Evolutionary conservation across 257 asterid species (phyloP).

Genomic region (Leonotis leonurus): DNA sequence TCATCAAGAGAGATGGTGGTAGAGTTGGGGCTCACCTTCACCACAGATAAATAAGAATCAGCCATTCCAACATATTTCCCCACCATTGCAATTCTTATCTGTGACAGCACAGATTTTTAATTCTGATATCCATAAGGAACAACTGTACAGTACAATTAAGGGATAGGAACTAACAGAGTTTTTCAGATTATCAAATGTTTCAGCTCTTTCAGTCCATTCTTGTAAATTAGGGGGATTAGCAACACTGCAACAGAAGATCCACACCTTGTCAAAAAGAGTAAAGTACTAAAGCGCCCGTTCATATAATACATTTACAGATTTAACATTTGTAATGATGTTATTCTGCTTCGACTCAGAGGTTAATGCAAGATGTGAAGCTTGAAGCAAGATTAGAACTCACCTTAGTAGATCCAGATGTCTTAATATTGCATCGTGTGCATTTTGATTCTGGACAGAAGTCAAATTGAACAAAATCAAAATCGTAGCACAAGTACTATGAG

Average conservation of each 20-base stretch:
- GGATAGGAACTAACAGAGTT: conserved; percentile 51
- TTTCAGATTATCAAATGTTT: conserved; percentile 71
- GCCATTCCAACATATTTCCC: conserved; percentile 95
- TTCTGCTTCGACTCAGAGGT: too few species aligned
- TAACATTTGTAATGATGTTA: background rate
- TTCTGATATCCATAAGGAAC: conserved; percentile 7
- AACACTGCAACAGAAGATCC: conserved; percentile 43
- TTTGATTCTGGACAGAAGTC: conserved; percentile 58
- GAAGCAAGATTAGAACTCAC: conserved; percentile 29
- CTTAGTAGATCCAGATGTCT: conserved; percentile 61
- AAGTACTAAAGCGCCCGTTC: background rate
- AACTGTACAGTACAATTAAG: background rate
- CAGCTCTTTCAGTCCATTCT: conserved; percentile 94
- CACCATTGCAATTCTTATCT: conserved; percentile 95
- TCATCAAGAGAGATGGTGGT: background rate
- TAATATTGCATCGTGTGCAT: conserved; percentile 74
- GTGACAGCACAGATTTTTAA: conserved; percentile 25
- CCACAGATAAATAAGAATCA: conserved; percentile 94
- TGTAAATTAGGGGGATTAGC: conserved; percentile 60
- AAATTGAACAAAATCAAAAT: conserved; percentile 2
- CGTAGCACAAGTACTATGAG: background rate
- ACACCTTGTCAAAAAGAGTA: conserved; percentile 24
- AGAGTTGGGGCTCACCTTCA: conserved; percentile 47
- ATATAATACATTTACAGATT: background rate
- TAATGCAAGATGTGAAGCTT: background rate